phyloP scores from a whole-genome alignment of 441 rosid species.

The Pelargonium exstipulatum region DNA sequence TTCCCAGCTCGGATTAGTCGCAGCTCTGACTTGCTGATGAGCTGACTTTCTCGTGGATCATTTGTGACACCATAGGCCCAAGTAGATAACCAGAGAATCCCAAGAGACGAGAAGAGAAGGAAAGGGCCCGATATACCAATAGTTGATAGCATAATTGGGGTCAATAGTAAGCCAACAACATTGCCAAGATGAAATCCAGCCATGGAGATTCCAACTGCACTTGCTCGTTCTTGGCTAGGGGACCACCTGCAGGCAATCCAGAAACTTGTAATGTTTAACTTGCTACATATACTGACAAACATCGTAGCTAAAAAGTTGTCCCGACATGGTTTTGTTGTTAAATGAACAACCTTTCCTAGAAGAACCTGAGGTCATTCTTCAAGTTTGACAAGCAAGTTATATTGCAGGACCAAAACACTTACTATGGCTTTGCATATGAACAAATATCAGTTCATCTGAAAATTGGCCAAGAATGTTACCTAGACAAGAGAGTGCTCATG shows the following conservation, averaged over 20 bases:
- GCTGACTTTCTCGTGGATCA: constrained; percentile 62
- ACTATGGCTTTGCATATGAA: background rate
- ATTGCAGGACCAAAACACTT: no score
- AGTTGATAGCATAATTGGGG: constrained; percentile 71
- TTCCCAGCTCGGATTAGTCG: constrained; percentile 69
- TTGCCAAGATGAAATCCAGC: constrained; percentile 97
- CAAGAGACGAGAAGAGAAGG: constrained; percentile 63
- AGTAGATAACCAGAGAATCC: constrained; percentile 58
- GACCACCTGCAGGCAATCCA: constrained; percentile 51
- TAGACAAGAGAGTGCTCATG: constrained; percentile 75
- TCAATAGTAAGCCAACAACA: constrained; percentile 61
- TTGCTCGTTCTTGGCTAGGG: constrained; percentile 68
- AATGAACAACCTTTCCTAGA: no score
- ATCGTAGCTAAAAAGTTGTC: no score
- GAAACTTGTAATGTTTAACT: no score
- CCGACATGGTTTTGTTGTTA: no score
- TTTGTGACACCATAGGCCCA: constrained; percentile 54
- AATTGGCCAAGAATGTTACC: constrained; percentile 29
- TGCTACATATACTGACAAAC: no score
- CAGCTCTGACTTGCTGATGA: constrained; percentile 51
- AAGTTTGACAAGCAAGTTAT: no score
- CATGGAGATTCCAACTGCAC: constrained; percentile 87
- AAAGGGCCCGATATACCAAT: constrained; percentile 74
- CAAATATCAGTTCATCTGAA: no score
- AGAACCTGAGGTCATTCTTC: no score